Evolutionary conservation across 179 eudicot species (phyloP).

Genomic region (Drosera spatulata): DNA sequence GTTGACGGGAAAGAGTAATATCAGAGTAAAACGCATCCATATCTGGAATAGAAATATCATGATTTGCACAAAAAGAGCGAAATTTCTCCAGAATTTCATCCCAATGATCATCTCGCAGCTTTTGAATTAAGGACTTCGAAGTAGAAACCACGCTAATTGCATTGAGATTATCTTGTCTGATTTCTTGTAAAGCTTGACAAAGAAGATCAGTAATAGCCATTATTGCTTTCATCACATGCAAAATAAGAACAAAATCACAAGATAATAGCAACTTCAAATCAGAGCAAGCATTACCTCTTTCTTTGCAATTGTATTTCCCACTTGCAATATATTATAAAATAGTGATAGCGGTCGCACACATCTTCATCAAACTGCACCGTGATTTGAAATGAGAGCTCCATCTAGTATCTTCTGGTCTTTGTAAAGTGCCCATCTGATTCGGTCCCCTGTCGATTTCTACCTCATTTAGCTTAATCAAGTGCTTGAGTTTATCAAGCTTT

Average conservation of each 20-base stretch:
- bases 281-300: not conserved
- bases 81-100: not conserved
- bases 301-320: too few species aligned
- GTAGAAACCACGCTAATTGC: not conserved
- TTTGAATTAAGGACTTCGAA: not conserved
- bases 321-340: too few species aligned
- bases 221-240: not conserved
- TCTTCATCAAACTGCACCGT: constrained; percentile 5
- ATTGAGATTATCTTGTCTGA: not conserved
- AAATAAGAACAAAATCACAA: not conserved
- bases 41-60: too few species aligned
- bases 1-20: too few species aligned
- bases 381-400: constrained; percentile 16
- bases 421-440: not conserved
- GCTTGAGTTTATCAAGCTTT: not conserved
- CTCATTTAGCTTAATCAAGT: too few species aligned
- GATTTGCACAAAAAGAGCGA: too few species aligned
- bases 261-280: not conserved
- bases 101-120: constrained; percentile 2
- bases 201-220: constrained; percentile 1
- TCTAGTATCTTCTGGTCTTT: constrained; percentile 10
- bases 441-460: too few species aligned
- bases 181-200: constrained; percentile 4
- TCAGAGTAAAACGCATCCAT: too few species aligned
- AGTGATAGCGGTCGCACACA: not conserved